Evolutionary conservation across 495 filamentous ascomycete species (phyloP), one percentile per base, ranked within the genome.

Genomic region (Penicillium alfredii): DNA sequence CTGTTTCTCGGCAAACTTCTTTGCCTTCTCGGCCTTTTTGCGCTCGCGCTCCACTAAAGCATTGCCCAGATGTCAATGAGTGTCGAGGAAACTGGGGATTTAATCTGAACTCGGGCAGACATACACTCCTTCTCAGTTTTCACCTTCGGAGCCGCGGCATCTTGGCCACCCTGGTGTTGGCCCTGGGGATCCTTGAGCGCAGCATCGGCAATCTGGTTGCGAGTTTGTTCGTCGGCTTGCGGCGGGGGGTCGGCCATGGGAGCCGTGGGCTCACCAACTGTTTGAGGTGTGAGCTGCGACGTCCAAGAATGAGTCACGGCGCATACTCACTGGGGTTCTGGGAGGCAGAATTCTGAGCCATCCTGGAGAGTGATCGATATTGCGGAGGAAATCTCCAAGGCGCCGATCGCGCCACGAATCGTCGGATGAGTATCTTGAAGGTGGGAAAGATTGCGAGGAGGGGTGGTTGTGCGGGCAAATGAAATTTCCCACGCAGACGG

Each of bases 71-170:
- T 38, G 45, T 60, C 51, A 60, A 23, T 16, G 15, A 11, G 16
- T 15, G 17, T 1, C 27, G n/a, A n/a, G n/a, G n/a, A n/a, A n/a
- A n/a, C n/a, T n/a, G n/a, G n/a, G n/a, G 18, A 21, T 27, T 24
- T 11, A 33, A 26, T 12, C 15, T 8, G 8, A 15, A 14, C 24
- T 15, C 17, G 45, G 30, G 15, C 33, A 4, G 14, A 63, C 70
- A 34, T 71, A 74, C 68, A 40, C 40, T 78, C 76, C 53, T 76
- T 78, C 53, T 75, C 74, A 31, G 61, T 71, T 64, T 81, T 79
- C 50, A 78, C 72, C 59, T 77, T 78, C 35, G 64, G 47, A 47
- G 55, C 53, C 24, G 41, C 63, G 24, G 60, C 56, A 58, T 72
- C 72, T 53, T 71, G 58, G 20, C 63, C 71, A 8, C 52, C 42